phyloP scores from a whole-genome alignment of 805 yeast species.

The Scheffersomyces stipitis region DNA sequence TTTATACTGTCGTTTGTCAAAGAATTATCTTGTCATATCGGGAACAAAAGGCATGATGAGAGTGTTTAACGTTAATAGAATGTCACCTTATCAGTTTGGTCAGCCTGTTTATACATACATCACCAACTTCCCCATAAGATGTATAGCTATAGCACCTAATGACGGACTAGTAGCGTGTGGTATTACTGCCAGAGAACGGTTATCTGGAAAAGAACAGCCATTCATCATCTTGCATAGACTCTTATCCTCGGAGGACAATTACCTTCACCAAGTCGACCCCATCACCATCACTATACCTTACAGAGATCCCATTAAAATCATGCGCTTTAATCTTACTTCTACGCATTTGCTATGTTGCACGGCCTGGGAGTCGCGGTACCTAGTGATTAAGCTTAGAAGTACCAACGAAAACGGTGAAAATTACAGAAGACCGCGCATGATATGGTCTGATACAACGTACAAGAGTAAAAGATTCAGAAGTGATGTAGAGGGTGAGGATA shows the following conservation, averaged over 20 bases:
- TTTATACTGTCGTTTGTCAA: conserved; percentile 58
- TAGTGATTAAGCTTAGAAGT: conserved; percentile 68
- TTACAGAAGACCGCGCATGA: conserved; percentile 37
- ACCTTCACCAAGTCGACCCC: conserved; percentile 45
- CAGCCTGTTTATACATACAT: conserved; percentile 65
- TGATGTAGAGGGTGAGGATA: conserved; percentile 12
- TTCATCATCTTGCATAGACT: conserved; percentile 60
- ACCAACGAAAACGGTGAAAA: conserved; percentile 48
- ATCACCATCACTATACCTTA: conserved; percentile 80
- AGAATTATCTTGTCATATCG: conserved; percentile 60
- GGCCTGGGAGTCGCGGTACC: conserved; percentile 72
- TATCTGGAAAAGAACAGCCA: conserved; percentile 71
- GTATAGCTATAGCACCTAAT: conserved; percentile 67
- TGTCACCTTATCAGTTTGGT: conserved; percentile 44
- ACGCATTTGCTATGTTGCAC: conserved; percentile 74
- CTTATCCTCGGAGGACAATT: conserved; percentile 3
- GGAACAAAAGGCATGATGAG: conserved; percentile 73
- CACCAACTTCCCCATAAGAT: conserved; percentile 74
- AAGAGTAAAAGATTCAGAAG: conserved; percentile 12
- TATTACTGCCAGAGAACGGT: conserved; percentile 74
- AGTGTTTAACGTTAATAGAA: conserved; percentile 51
- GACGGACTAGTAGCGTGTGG: conserved; percentile 75
- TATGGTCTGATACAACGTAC: conserved; percentile 34
- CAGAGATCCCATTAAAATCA: conserved; percentile 75
- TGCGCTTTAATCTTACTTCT: conserved; percentile 73